phyloP scores from a whole-genome alignment of 495 filamentous ascomycete genomes.

The Clohesyomyces aquaticus region DNA sequence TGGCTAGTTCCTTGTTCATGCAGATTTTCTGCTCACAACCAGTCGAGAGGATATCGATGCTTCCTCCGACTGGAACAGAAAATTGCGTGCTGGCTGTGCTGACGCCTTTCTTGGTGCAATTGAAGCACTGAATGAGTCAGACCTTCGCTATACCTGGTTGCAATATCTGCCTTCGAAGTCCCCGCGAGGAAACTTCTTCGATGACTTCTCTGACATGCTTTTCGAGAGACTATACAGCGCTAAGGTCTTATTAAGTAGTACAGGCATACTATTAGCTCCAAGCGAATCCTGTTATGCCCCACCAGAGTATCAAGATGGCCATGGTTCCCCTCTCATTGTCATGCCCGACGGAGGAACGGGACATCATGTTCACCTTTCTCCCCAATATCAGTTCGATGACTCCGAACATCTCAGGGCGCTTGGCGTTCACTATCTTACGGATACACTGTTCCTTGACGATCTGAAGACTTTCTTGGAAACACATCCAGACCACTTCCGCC shows the following conservation, averaged over 20 bases:
- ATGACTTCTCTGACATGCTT: background rate
- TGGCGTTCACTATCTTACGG: too few species aligned
- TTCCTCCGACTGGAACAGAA: slow-evolving; percentile 2
- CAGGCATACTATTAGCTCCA: too few species aligned
- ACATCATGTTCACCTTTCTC: too few species aligned
- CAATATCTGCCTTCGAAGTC: background rate
- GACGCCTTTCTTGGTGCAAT: background rate
- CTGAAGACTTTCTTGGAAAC: too few species aligned
- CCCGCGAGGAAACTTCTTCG: background rate
- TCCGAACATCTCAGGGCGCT: too few species aligned
- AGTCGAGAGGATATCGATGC: slow-evolving; percentile 11
- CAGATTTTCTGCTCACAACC: slow-evolving; percentile 5
- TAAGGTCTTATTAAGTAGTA: background rate
- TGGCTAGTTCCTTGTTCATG: slow-evolving; percentile 3
- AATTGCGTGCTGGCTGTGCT: background rate
- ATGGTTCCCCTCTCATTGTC: too few species aligned
- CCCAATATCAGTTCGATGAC: too few species aligned
- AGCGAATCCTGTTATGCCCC: too few species aligned
- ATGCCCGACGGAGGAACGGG: too few species aligned
- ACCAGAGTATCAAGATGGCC: too few species aligned
- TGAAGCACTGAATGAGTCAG: background rate
- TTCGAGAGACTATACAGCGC: background rate
- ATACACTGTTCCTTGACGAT: too few species aligned
- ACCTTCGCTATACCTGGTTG: background rate
- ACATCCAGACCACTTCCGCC: too few species aligned